Percentiles rank a stretch among this genome's conserved stretches.
These are phyloP conservation scores for Chiua sp. DNA, from an alignment of 1,284 basidiomycete genomes.

Conservation along the genomic window DNA sequence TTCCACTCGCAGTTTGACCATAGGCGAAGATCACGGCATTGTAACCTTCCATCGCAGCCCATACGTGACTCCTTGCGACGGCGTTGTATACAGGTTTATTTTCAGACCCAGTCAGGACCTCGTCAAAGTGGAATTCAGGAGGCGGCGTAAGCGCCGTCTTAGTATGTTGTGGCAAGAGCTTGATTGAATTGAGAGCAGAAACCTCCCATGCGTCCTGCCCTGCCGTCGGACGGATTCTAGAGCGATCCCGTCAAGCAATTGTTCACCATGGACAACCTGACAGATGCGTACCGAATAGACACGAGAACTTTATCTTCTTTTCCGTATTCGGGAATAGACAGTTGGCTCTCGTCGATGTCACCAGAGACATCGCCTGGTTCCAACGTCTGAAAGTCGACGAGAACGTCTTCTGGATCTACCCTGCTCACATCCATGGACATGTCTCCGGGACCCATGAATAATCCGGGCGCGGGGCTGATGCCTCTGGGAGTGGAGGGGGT, in stretches of 20 bases:
- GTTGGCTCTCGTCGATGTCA: conserved; percentile 64
- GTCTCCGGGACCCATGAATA: conserved; percentile 58
- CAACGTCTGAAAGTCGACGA: conserved; percentile 74
- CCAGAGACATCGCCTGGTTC: conserved; percentile 70
- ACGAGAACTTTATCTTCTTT: conserved; percentile 88
- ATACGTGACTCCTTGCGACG: conserved; percentile 86
- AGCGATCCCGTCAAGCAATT: background rate
- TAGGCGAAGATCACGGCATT: conserved; percentile 97
- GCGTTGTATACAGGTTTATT: conserved; percentile 89
- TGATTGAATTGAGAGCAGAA: conserved; percentile 52
- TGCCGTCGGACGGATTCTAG: conserved; percentile 72
- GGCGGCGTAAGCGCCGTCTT: conserved; percentile 50
- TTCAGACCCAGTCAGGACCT: conserved; percentile 80
- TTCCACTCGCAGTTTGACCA: conserved; percentile 90
- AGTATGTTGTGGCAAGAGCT: conserved; percentile 60
- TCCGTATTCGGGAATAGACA: conserved; percentile 52
- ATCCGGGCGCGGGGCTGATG: conserved; percentile 51
- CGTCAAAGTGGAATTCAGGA: conserved; percentile 73
- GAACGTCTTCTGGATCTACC: conserved; percentile 74
- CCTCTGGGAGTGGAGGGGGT: conserved; percentile 55
- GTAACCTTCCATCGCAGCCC: conserved; percentile 95
- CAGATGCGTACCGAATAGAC: conserved; percentile 67
- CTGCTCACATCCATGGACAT: conserved; percentile 72
- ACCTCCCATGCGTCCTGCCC: conserved; percentile 61
- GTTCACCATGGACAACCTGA: conserved; percentile 15